Conservation (phyloP, 139 green algal species). For the Gonium pectorale region DNA sequence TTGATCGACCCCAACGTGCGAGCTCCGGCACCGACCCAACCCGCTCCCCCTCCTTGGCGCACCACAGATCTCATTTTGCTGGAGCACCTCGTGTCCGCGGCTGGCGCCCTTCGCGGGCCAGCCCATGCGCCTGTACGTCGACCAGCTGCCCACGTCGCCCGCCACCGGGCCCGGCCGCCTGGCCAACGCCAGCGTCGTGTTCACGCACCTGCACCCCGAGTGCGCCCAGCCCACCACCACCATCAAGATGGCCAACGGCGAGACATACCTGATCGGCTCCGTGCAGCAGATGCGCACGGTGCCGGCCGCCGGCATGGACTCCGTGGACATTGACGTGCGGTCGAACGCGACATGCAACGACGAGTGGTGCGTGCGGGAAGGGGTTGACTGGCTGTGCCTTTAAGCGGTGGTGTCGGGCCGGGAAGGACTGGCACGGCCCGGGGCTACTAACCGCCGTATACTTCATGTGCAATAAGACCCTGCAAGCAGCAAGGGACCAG, state of each 20-base stretch:
- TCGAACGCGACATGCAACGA: background rate
- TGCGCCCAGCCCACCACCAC: slow-evolving; percentile 8
- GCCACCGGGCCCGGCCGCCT: background rate
- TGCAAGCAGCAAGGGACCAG: no score
- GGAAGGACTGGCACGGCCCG: no score
- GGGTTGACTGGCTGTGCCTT: no score
- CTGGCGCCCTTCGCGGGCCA: background rate
- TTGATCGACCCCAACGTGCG: no score
- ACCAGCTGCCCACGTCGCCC: background rate
- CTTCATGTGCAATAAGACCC: no score
- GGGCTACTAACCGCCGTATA: no score
- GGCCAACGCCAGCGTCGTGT: background rate
- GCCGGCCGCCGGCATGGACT: background rate
- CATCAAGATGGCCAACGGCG: background rate
- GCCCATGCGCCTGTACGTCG: background rate
- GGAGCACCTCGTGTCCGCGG: background rate
- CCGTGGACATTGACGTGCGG: slow-evolving; percentile 25
- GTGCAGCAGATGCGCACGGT: background rate
- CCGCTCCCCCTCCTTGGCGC: no score
- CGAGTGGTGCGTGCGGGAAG: slow-evolving; percentile 35
- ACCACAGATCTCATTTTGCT: slow-evolving; percentile 26
- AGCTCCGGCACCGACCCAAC: no score
- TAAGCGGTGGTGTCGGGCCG: no score
- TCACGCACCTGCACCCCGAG: background rate
- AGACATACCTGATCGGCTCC: background rate